Conservation (phyloP, 2,329 filamentous ascomycete genomes). For the Monascus ruber region DNA sequence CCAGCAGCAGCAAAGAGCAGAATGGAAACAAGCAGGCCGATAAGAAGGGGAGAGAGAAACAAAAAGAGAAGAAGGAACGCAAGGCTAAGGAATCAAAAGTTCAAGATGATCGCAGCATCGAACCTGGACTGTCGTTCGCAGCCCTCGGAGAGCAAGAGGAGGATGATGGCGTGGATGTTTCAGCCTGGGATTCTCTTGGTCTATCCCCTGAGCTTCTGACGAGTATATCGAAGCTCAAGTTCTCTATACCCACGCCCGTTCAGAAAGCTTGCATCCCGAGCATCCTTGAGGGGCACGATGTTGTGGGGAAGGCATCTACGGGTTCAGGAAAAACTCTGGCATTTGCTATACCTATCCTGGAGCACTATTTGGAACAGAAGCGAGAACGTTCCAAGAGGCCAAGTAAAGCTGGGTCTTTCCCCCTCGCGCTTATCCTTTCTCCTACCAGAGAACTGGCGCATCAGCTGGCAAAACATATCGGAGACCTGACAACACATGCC, state of each 20-base stretch:
- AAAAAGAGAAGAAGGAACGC: constrained; percentile 13
- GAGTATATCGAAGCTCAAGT: constrained; percentile 67
- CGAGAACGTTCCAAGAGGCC: constrained; percentile 21
- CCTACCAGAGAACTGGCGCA: constrained; percentile 90
- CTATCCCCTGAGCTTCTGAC: constrained; percentile 62
- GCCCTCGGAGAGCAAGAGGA: constrained; percentile 32
- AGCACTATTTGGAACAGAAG: constrained; percentile 56
- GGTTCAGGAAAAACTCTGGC: constrained; percentile 95
- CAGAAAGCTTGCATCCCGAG: constrained; percentile 71
- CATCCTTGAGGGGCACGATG: constrained; percentile 72
- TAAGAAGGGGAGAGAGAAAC: constrained; percentile 17
- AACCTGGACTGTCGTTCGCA: constrained; percentile 25
- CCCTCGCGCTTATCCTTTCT: constrained; percentile 71
- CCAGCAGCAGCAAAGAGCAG: constrained; percentile 6
- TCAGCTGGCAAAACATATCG: constrained; percentile 76
- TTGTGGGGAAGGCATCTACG: constrained; percentile 91
- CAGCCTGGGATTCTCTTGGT: constrained; percentile 64
- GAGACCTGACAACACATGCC: constrained; percentile 55
- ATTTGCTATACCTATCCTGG: constrained; percentile 86
- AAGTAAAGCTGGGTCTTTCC: constrained; percentile 33
- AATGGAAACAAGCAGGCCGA: constrained; percentile 13
- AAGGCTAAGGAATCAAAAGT: constrained; percentile 14
- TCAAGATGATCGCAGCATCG: constrained; percentile 22
- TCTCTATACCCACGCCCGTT: constrained; percentile 69
- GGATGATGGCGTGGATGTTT: constrained; percentile 56